phyloP scores from a whole-genome alignment of 2,329 filamentous ascomycete species.

The Fusarium sp. region DNA sequence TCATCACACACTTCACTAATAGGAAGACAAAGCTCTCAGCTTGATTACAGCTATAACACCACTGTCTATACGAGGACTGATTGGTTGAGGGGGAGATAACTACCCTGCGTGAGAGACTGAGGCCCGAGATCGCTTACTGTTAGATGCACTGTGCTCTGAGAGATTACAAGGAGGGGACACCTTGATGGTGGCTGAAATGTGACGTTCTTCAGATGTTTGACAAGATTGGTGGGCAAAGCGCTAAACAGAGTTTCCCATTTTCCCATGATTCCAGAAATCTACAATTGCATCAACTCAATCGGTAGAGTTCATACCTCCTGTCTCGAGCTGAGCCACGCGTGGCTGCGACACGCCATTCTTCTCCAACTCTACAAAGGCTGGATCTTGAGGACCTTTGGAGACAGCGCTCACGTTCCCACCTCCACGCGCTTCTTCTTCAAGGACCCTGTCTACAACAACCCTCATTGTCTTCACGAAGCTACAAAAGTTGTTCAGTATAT shows the following conservation, averaged over 20 bases:
- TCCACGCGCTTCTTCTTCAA: neutral
- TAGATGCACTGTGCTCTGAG: neutral
- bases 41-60: neutral
- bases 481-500: neutral
- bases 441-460: neutral
- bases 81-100: neutral
- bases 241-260: neutral
- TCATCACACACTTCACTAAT: neutral
- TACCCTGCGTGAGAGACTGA: neutral
- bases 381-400: neutral
- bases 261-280: neutral
- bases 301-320: neutral
- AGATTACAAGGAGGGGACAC: neutral
- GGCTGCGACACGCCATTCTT: neutral
- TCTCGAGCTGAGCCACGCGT: neutral
- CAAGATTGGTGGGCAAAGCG: neutral
- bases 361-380: neutral
- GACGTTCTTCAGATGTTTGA: neutral
- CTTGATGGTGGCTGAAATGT: neutral
- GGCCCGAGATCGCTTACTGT: neutral
- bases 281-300: neutral
- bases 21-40: neutral
- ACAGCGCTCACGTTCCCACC: neutral
- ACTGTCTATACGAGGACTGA: neutral
- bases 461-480: neutral